Base-by-base conservation (phyloP, 2,329 filamentous ascomycete species). In the Mycosphaerella sp. region DNA sequence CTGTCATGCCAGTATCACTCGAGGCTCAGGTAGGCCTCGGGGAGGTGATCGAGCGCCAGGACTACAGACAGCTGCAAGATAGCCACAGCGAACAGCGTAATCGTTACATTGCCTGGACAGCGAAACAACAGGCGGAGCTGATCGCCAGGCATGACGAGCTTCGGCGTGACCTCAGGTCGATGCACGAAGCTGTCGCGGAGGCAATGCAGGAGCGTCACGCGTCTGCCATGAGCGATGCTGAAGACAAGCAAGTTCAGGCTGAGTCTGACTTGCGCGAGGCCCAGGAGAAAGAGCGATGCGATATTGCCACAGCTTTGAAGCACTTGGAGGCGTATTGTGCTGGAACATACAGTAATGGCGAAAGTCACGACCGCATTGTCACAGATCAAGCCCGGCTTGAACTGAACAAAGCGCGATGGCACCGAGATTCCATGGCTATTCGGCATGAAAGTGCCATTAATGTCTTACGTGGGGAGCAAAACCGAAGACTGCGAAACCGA, bases 321-420 rank as follows among this genome's bases (percentile, higher is more conserved):
- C 70, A 75, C 53, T 75, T 75, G 67, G 71, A 74, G 51, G 72
- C 72, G 3, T 76, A 74, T 54, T 75, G 73, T 50, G 66, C 67
- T 4, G 72, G 71, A 10, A 65, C 57, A 6, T 64, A 63, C 35
- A 59, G 58, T 21, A 59, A 50, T 28, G 66, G 64, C 6, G 58
- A 63, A 25, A 55, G 55, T 1, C 67, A 69, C 44, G 54, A 63
- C 27, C 62, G 72, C 21, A 55, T 52, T 0, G 68, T 76, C n/a
- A 74, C 73, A 1, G 70, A 72, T 9, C 69, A 73, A 52, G 73
- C 75, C 43, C 65, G 66, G 8, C 64, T 64, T 28, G 72, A 73
- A 54, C 65, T 76, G 9, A 69, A 70, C 14, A 71, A 68, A 27
- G 69, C 73, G 36, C 64, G 67, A 34, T 48, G 65, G 32, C 50